Conservation (phyloP, 306 rosid species). For the Sophora flavescens region DNA sequence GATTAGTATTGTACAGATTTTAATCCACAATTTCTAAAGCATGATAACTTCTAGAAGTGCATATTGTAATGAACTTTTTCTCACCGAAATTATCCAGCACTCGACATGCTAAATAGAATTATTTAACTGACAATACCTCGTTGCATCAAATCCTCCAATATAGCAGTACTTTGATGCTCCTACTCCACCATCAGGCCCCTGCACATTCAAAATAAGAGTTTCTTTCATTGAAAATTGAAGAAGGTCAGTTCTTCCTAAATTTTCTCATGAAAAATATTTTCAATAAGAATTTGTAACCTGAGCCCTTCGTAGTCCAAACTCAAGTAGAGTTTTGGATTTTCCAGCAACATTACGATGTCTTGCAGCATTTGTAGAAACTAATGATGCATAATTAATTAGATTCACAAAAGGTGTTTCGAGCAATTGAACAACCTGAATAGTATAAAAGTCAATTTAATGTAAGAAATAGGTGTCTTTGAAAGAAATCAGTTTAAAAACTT, state of each 20-base stretch:
- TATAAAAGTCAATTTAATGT: constrained; percentile 30
- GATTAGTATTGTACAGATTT: not conserved
- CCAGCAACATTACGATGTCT: constrained; percentile 99
- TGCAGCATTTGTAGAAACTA: constrained; percentile 98
- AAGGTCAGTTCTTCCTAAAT: constrained; percentile 14
- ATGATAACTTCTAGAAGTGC: constrained; percentile 2
- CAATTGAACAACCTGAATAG: constrained; percentile 89
- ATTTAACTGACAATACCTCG: constrained; percentile 71
- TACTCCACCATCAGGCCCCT: constrained; percentile 99
- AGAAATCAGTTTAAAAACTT: constrained; percentile 18
- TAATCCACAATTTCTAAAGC: not conserved
- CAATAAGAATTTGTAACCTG: constrained; percentile 55
- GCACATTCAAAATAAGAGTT: constrained; percentile 42
- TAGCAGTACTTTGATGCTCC: constrained; percentile 97
- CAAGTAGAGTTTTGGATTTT: constrained; percentile 86
- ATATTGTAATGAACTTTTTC: constrained; percentile 1
- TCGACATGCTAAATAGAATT: constrained; percentile 21
- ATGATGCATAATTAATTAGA: constrained; percentile 84
- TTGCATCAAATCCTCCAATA: constrained; percentile 97
- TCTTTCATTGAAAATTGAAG: constrained; percentile 36
- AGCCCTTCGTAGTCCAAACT: constrained; percentile 98
- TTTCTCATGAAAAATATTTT: constrained; percentile 28
- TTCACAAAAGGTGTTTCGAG: constrained; percentile 96
- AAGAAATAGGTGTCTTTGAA: constrained; percentile 25
- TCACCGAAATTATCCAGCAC: not conserved